Evolutionary conservation across 2,329 filamentous ascomycete genomes (phyloP).

Genomic region (Diplocarpon rosae): DNA sequence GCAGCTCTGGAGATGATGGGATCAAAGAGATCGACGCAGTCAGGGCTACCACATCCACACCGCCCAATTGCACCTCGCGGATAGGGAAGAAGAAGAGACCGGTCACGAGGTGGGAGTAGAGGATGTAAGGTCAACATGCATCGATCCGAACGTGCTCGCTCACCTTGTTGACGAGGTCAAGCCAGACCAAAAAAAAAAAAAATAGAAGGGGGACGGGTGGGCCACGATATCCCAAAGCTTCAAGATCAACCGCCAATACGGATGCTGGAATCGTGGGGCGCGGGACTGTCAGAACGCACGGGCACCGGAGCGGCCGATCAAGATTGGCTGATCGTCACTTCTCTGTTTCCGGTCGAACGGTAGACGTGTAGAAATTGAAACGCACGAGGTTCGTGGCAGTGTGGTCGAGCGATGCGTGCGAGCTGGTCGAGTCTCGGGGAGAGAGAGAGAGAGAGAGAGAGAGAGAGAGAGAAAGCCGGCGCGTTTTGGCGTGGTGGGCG

Average conservation of each 20-base stretch:
- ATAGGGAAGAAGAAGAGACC: background rate
- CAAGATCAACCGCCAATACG: conserved; percentile 21
- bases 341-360: background rate
- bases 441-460: background rate
- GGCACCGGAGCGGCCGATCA: conserved; percentile 19
- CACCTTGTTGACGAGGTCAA: too few species aligned
- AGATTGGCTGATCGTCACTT: conserved; percentile 6
- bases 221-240: too few species aligned
- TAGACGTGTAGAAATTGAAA: background rate
- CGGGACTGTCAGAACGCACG: conserved; percentile 22
- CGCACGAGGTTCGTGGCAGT: too few species aligned
- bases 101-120: background rate
- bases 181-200: too few species aligned
- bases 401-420: too few species aligned
- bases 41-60: too few species aligned
- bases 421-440: background rate
- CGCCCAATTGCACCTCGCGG: conserved; percentile 17
- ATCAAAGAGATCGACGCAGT: too few species aligned
- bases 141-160: conserved; percentile 18
- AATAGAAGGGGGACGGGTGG: too few species aligned
- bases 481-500: background rate
- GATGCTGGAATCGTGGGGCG: conserved; percentile 19
- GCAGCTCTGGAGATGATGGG: too few species aligned
- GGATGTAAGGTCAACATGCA: conserved; percentile 20
- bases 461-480: too few species aligned